Percentiles rank a stretch among this genome's conserved stretches.
Evolutionary conservation across 257 asterid genomes (phyloP).

Genomic region (Primulina huaijiensis): DNA sequence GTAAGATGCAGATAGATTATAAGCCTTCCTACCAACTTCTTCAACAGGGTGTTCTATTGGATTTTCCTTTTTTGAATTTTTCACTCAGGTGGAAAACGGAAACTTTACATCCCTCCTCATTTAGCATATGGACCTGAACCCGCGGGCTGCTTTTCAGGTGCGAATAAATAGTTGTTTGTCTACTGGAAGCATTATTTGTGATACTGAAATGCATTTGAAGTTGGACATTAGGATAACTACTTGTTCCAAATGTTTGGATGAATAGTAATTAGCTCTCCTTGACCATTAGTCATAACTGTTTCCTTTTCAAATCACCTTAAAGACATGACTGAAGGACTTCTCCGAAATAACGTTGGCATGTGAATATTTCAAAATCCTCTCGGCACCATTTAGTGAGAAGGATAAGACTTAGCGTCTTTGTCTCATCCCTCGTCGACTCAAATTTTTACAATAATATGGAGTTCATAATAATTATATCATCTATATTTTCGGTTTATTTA

Average conservation of each 20-base stretch:
- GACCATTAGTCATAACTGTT: background rate
- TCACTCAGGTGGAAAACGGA: conserved; percentile 74
- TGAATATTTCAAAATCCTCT: background rate
- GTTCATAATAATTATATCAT: no score
- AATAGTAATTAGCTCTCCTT: background rate
- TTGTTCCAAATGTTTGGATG: background rate
- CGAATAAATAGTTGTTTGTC: background rate
- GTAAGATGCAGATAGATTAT: conserved; percentile 34
- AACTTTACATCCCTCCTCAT: conserved; percentile 76
- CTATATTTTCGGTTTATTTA: no score
- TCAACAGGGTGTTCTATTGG: background rate
- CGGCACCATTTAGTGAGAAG: no score
- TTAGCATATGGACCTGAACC: conserved; percentile 93
- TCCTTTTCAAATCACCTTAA: background rate
- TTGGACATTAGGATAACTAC: background rate
- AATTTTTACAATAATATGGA: no score
- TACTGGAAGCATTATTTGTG: background rate
- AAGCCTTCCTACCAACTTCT: background rate
- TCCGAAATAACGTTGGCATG: background rate
- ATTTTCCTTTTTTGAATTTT: conserved; percentile 8
- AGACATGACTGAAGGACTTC: background rate
- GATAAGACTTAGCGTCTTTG: no score
- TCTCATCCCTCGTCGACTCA: no score
- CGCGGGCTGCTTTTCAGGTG: conserved; percentile 92
- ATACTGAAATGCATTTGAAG: background rate